Evolutionary conservation across 352 stramenopile species (phyloP).

Genomic region (Globisporangium barbulae): DNA sequence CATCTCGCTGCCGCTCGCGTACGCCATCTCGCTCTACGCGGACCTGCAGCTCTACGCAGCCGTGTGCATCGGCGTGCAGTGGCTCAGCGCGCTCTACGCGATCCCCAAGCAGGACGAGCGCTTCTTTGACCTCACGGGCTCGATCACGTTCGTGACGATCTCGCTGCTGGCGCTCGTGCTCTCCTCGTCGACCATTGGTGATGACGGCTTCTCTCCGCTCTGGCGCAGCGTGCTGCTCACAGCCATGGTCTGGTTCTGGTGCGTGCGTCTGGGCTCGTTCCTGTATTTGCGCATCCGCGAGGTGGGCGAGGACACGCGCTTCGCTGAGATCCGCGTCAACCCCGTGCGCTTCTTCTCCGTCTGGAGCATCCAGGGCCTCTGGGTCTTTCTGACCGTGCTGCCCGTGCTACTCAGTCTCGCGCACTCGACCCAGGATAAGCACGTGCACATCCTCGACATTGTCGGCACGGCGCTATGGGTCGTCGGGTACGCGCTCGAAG

Average conservation of each 20-base stretch:
- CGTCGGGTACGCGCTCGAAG: conserved; percentile 48
- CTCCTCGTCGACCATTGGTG: conserved; percentile 1
- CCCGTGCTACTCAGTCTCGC: conserved; percentile 55
- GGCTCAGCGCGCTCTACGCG: conserved; percentile 61
- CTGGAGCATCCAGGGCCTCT: conserved; percentile 83
- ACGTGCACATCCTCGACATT: conserved; percentile 38
- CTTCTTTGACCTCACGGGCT: conserved; percentile 83
- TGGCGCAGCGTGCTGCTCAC: conserved; percentile 62
- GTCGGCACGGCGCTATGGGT: conserved; percentile 38
- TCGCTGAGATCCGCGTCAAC: conserved; percentile 60
- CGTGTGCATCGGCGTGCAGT: conserved; percentile 58
- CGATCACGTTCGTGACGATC: conserved; percentile 64
- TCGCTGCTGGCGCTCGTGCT: conserved; percentile 40
- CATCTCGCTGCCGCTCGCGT: conserved; percentile 34
- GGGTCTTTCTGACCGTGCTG: conserved; percentile 74
- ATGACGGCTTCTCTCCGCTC: conserved; percentile 15
- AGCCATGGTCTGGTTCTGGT: conserved; percentile 75
- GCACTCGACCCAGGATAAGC: conserved; percentile 24
- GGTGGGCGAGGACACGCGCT: conserved; percentile 71
- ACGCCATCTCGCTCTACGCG: conserved; percentile 27
- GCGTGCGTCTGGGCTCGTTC: conserved; percentile 70
- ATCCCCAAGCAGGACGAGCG: conserved; percentile 70
- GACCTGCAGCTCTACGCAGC: conserved; percentile 47
- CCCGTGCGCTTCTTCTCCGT: conserved; percentile 67
- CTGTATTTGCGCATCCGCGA: conserved; percentile 71